Evolutionary conservation across 768 basidiomycete species (phyloP).

Genomic region (Phaeotremella fagi): DNA sequence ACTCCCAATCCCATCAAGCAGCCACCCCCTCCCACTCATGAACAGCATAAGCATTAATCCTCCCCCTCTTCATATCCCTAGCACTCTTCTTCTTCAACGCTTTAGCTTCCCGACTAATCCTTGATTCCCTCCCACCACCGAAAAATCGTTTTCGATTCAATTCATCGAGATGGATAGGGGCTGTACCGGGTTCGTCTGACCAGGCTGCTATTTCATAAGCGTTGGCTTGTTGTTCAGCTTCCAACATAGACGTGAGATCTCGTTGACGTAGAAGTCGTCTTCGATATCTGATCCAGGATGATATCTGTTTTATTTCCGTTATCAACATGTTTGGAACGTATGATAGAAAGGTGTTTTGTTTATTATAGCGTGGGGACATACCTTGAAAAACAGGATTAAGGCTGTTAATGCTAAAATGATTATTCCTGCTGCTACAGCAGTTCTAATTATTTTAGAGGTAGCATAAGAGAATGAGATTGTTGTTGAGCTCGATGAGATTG

Average conservation of each 20-base stretch:
- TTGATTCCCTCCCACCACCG: not conserved
- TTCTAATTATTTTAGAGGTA: conserved; percentile 36
- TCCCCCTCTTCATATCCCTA: conserved; percentile 29
- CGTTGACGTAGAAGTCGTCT: conserved; percentile 26
- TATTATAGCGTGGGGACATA: conserved; percentile 6
- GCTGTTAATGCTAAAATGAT: conserved; percentile 32
- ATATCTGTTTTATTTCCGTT: conserved; percentile 16
- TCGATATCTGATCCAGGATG: conserved; percentile 30
- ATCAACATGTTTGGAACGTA: not conserved
- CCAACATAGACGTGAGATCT: conserved; percentile 13
- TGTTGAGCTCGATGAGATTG: not conserved
- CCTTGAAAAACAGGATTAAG: conserved; percentile 38
- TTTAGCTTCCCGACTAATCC: not conserved
- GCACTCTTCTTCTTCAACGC: conserved; percentile 21
- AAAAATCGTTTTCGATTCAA: not conserved
- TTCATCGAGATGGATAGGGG: conserved; percentile 10
- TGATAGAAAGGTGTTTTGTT: not conserved
- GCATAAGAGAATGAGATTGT: conserved; percentile 16
- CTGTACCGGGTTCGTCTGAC: conserved; percentile 30
- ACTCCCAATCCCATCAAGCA: not conserved
- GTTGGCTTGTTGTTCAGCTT: conserved; percentile 30
- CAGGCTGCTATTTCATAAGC: conserved; percentile 41
- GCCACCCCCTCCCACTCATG: conserved; percentile 41
- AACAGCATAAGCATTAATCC: conserved; percentile 37
- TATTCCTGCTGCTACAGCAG: conserved; percentile 37